Evolutionary conservation across 192 early-diverging fungal species (phyloP), one percentile per base, ranked within the genome.

Genomic region (Coemansia sp.): DNA sequence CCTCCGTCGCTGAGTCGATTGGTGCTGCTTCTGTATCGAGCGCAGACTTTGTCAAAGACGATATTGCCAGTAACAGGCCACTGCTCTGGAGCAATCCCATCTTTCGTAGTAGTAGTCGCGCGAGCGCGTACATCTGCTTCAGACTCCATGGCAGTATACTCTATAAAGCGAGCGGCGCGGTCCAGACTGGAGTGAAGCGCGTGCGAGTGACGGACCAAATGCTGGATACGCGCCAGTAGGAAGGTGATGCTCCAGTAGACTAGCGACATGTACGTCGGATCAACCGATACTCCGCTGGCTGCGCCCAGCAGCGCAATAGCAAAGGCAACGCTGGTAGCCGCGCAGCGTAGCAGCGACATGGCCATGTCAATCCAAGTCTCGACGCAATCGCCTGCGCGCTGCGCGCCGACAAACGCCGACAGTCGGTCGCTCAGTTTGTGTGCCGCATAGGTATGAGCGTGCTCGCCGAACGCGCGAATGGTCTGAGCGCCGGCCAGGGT

Each of bases 401-500:
- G 51, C 1, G 58, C 54, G 9, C 29, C 32, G 5, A 62, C 68
- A 27, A 61, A 59, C 3, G 7, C 17, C 10, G 27, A 53, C 1
- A 80, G 40, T 11, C 58, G 46, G 7, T 20, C 10, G 6, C 41
- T 17, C 24, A 80, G 65, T 37, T 38, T 39, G 9, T 15, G 35
- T 10, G 42, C 31, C 11, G 64, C 62, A 43, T 86, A 91, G 0
- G 88, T 59, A 43, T 86, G 90, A 0, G 88, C 83, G 22, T 88
- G 82, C 29, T 60, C 81, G 24, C 72, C 62, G 58, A 89, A 92
- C 0, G 93, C 89, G 19, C 93, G 87, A 39, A 96, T 85, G 5
- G 86, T 87, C 6, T 86, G 64, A 1, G 91, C 68, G 2, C 94
- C 94, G 9, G 85, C 86, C 32, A 93, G 64, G 0, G 91, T 84